Evolutionary conservation across 2,329 filamentous ascomycete genomes (phyloP).

Genomic region (Ramularia endophylla): DNA sequence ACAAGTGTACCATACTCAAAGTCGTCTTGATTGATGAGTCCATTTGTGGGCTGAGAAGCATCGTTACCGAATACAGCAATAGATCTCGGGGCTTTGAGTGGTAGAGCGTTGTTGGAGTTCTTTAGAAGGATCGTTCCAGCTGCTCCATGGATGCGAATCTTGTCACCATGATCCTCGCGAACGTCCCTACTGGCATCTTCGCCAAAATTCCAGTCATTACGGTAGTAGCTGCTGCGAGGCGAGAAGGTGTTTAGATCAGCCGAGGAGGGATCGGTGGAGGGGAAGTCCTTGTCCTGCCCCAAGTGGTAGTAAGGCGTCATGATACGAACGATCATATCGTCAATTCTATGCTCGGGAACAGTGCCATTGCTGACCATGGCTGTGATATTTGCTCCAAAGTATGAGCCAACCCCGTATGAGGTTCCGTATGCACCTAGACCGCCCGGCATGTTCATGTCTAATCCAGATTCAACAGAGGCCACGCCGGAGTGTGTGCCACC

Average conservation of each 20-base stretch:
- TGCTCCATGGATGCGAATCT: slow-evolving; percentile 33
- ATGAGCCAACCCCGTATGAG: slow-evolving; percentile 10
- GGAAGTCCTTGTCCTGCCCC: slow-evolving; percentile 57
- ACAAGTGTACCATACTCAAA: slow-evolving; percentile 36
- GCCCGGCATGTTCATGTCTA: slow-evolving; percentile 60
- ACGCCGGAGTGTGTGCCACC: slow-evolving; percentile 44
- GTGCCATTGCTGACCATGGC: slow-evolving; percentile 49
- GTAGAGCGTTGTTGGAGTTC: slow-evolving; percentile 45
- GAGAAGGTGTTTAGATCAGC: slow-evolving; percentile 39
- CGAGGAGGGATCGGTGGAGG: slow-evolving; percentile 57
- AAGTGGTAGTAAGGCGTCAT: slow-evolving; percentile 50
- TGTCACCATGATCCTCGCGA: slow-evolving; percentile 24
- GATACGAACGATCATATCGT: slow-evolving; percentile 49
- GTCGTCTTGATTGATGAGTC: slow-evolving; percentile 28
- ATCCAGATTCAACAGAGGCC: slow-evolving; percentile 51
- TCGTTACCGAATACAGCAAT: slow-evolving; percentile 45
- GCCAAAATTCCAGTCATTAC: slow-evolving; percentile 73
- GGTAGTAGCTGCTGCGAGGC: slow-evolving; percentile 36
- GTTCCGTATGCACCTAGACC: slow-evolving; percentile 41
- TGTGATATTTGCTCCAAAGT: slow-evolving; percentile 29
- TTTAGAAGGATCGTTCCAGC: slow-evolving; percentile 41
- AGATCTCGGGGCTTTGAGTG: slow-evolving; percentile 45
- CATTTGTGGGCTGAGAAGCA: slow-evolving; percentile 43
- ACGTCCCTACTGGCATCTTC: slow-evolving; percentile 51
- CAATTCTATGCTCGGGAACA: slow-evolving; percentile 46